phyloP scores from a whole-genome alignment of 2,329 filamentous ascomycete species.

The Ceratocystis variospora region DNA sequence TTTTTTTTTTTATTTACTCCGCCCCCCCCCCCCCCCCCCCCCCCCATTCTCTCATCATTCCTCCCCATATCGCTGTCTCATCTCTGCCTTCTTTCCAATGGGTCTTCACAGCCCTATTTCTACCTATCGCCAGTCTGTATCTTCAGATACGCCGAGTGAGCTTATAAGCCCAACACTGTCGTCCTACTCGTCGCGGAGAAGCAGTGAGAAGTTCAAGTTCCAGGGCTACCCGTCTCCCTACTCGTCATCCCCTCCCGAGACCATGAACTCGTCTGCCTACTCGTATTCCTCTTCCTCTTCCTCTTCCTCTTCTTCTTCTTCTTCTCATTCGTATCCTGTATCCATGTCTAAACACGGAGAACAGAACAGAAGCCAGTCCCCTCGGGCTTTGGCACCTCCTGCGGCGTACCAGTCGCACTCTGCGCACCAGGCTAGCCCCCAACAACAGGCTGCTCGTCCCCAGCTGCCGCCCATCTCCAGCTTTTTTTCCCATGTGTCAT shows the following conservation, averaged over 20 bases:
- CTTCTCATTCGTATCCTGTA: background rate
- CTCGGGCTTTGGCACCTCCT: background rate
- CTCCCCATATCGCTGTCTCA: background rate
- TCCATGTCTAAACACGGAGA: background rate
- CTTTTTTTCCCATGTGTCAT: background rate
- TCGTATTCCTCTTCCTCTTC: background rate
- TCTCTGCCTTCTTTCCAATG: background rate
- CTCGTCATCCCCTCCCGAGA: background rate
- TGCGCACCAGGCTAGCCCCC: background rate
- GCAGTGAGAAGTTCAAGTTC: conserved; percentile 4
- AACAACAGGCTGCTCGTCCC: background rate
- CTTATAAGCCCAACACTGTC: conserved; percentile 2
- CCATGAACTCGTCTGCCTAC: background rate
- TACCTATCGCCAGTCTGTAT: background rate
- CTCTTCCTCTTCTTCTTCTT: background rate
- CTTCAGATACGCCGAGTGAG: background rate
- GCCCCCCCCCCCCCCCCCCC: too few relatives aligned
- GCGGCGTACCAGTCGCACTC: background rate
- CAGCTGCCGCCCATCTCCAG: conserved; percentile 6
- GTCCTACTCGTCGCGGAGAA: conserved; percentile 1
- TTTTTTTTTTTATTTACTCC: too few relatives aligned
- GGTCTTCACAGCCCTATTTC: conserved; percentile 5
- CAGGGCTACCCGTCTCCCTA: conserved; percentile 2
- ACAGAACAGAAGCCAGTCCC: background rate
- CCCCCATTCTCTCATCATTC: background rate